These are phyloP conservation scores for Flaveria trinervia DNA, from an alignment of 129 eudicot species.

Conservation along the genomic window DNA sequence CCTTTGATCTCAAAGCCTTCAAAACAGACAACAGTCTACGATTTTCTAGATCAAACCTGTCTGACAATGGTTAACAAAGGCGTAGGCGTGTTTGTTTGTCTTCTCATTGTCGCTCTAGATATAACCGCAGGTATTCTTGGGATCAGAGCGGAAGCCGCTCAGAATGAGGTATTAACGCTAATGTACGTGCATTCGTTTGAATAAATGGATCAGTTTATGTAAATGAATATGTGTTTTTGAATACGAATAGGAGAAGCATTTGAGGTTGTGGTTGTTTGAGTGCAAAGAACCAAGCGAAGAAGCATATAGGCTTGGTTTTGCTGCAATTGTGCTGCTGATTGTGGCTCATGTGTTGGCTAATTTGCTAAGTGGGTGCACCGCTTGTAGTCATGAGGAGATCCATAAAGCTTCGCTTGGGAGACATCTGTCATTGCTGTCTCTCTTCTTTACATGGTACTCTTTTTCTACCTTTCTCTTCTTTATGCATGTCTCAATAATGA, in stretches of 20 bases:
- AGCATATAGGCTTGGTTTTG: slow-evolving; percentile 66
- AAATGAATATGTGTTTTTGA: slow-evolving; percentile 1
- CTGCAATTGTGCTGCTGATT: slow-evolving; percentile 58
- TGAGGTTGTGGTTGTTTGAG: slow-evolving; percentile 87
- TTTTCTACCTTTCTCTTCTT: background rate
- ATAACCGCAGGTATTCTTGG: slow-evolving; percentile 74
- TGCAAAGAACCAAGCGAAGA: slow-evolving; percentile 85
- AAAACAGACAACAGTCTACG: background rate
- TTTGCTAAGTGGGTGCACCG: slow-evolving; percentile 69
- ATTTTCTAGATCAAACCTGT: slow-evolving; percentile 6
- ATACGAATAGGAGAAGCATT: slow-evolving; percentile 62
- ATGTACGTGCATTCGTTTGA: no score
- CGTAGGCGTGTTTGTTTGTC: slow-evolving; percentile 62
- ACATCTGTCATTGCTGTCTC: slow-evolving; percentile 64
- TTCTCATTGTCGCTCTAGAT: slow-evolving; percentile 60
- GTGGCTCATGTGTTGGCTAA: slow-evolving; percentile 78
- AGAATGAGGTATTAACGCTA: slow-evolving; percentile 61
- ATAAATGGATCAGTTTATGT: background rate
- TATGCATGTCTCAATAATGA: background rate
- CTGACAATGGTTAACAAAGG: slow-evolving; percentile 52
- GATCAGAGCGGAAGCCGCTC: slow-evolving; percentile 87
- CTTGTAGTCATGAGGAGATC: slow-evolving; percentile 51
- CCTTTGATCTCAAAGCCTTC: background rate
- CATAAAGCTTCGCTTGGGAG: slow-evolving; percentile 61
- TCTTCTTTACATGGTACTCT: slow-evolving; percentile 69